Evolutionary conservation across 2,329 filamentous ascomycete genomes (phyloP), one percentile per base, ranked within the genome.

Genomic region (Dothistroma pini): DNA sequence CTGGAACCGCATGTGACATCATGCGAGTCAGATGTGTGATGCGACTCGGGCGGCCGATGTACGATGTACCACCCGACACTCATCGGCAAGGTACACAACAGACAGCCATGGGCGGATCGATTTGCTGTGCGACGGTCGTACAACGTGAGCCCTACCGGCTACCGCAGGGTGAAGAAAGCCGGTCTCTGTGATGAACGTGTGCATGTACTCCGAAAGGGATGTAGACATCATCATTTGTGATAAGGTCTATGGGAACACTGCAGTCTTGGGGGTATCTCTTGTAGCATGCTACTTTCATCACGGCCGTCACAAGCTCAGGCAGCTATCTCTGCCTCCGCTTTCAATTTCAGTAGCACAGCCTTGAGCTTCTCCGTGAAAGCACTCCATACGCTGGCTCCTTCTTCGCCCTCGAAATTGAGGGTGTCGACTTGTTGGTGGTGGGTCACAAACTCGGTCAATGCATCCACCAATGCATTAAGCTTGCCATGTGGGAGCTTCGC

Each of bases 371-470:
- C 73, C 4, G 83, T 84, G 64, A 86, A 84, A 22, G 78, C 81
- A 57, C 72, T 71, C 74, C 75, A 76, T 4, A 76, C 75, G 59
- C 79, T 75, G 57, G 77, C 75, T 1, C 79, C 75, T 59, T 83
- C 82, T 41, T 78, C 76, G 38, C 78, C 78, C 25, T 79, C 76
- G 50, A 80, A 77, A 16, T 73, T 72, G 59, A 79, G 75, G 55
- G 76, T 76, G 57, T 89, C 86, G 14, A 86, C 84, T 63, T 80
- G 80, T 63, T 82, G 80, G 69, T 89, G 81, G 64, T 87, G 82
- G 44, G 77, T 75, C 32, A 87, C 78, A 65, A 89, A 89, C 65
- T 88, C 85, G 59, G 84, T 80, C 14, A 88, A 82, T 1, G 83
- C 85, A 9, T 79, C 78, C 25, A 88, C 72, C 19, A 89, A 74